Evolutionary conservation across 257 asterid genomes (phyloP).

Genomic region (Misopates orontium): DNA sequence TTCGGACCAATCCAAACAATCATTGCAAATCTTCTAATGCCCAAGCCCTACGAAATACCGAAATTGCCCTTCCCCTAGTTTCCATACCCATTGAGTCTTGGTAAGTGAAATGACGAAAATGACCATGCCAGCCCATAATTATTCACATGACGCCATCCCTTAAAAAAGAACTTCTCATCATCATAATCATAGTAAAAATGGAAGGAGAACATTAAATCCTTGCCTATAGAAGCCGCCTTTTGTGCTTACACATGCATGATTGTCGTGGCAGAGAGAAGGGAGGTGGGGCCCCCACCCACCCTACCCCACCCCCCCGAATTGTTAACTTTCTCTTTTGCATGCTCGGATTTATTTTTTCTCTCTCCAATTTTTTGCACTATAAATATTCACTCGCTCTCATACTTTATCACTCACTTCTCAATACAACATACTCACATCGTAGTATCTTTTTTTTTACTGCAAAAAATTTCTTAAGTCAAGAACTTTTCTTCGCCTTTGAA

Average conservation of each 20-base stretch:
- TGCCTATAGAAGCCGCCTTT: conserved; percentile 54
- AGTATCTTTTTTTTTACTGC: conserved; percentile 13
- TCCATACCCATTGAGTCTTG: background rate
- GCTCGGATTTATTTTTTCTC: conserved; percentile 23
- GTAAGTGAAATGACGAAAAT: conserved; percentile 20
- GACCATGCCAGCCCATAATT: conserved; percentile 46
- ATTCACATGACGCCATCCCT: conserved; percentile 68
- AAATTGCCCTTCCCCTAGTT: conserved; percentile 26
- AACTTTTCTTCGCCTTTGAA: conserved; percentile 33
- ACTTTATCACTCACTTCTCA: conserved; percentile 36
- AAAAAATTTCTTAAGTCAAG: conserved; percentile 19
- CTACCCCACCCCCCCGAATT: background rate
- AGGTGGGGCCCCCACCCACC: background rate
- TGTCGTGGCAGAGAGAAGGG: conserved; percentile 41
- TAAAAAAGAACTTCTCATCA: conserved; percentile 28
- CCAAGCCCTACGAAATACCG: conserved; percentile 39
- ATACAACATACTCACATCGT: background rate
- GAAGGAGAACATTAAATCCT: conserved; percentile 38
- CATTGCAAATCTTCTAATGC: conserved; percentile 78
- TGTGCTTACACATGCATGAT: conserved; percentile 78
- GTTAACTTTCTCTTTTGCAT: conserved; percentile 7
- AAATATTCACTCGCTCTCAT: conserved; percentile 38
- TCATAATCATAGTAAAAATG: conserved; percentile 42
- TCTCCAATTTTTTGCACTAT: conserved; percentile 48
- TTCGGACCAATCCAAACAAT: conserved; percentile 77